These are phyloP conservation scores for Sugiyamaella valdiviana DNA, from an alignment of 805 yeast species.

Conservation along the genomic window DNA sequence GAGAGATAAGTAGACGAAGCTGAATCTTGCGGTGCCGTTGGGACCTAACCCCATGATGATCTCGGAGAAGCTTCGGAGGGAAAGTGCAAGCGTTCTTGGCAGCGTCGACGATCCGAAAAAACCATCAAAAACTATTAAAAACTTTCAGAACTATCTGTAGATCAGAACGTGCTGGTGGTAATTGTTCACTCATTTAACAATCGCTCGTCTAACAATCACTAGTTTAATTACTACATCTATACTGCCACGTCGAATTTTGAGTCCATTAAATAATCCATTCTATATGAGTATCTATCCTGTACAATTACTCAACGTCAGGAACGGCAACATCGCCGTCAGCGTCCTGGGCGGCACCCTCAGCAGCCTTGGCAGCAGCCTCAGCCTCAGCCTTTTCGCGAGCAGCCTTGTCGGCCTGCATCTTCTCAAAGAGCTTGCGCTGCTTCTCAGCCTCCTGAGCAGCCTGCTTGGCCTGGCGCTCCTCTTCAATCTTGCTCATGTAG, in stretches of 20 bases:
- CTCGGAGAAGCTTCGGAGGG: background rate
- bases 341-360: conserved; percentile 19
- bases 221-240: background rate
- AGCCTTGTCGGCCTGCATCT: conserved; percentile 71
- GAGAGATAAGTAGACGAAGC: background rate
- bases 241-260: background rate
- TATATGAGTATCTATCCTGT: background rate
- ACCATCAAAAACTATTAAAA: too few relatives aligned
- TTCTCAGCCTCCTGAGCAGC: conserved; percentile 83
- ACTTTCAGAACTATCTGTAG: too few relatives aligned
- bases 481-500: conserved; percentile 90
- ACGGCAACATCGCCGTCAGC: conserved; percentile 13
- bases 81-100: background rate
- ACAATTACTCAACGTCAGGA: conserved; percentile 10
- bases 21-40: background rate
- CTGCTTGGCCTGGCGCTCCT: conserved; percentile 82
- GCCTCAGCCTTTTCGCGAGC: conserved; percentile 39
- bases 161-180: background rate
- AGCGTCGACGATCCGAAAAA: background rate
- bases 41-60: background rate
- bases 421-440: conserved; percentile 76
- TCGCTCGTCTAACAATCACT: background rate
- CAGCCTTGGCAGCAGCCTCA: conserved; percentile 26
- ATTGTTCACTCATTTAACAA: background rate
- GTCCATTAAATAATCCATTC: background rate